phyloP scores from a whole-genome alignment of 2,329 filamentous ascomycete species.

The Exserohilum rostratum region DNA sequence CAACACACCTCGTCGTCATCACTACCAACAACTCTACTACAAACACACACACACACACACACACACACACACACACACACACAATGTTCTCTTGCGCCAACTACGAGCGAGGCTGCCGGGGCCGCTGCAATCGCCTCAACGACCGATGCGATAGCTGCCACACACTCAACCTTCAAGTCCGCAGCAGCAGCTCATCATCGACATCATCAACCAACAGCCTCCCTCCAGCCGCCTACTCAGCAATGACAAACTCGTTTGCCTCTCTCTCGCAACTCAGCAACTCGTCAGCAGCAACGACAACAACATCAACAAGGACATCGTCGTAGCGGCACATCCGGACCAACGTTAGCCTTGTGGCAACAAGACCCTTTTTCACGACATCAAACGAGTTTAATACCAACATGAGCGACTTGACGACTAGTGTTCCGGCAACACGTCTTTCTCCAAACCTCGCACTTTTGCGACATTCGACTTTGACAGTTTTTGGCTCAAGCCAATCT shows the following conservation, averaged over 20 bases:
- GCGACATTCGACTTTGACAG: background rate
- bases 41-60: background rate
- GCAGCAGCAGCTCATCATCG: constrained; percentile 42
- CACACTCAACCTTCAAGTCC: constrained; percentile 48
- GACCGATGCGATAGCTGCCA: constrained; percentile 49
- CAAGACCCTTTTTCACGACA: constrained; percentile 13
- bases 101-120: constrained; percentile 53
- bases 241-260: constrained; percentile 50
- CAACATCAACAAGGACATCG: constrained; percentile 27
- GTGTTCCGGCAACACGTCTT: constrained; percentile 20
- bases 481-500: background rate
- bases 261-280: constrained; percentile 43
- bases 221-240: constrained; percentile 44
- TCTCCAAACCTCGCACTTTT: background rate
- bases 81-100: constrained; percentile 54
- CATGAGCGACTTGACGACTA: constrained; percentile 29
- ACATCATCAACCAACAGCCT: constrained; percentile 35
- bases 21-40: constrained; percentile 1
- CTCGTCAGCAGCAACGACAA: constrained; percentile 10
- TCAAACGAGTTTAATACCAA: constrained; percentile 23
- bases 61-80: constrained; percentile 8
- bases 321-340: constrained; percentile 11
- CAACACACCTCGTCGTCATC: background rate
- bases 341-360: background rate
- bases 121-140: constrained; percentile 47